Percentiles rank a stretch among this genome's conserved stretches.
phyloP scores from a whole-genome alignment of 371 early-diverging fungal genomes.

The Mortierella sp. region DNA sequence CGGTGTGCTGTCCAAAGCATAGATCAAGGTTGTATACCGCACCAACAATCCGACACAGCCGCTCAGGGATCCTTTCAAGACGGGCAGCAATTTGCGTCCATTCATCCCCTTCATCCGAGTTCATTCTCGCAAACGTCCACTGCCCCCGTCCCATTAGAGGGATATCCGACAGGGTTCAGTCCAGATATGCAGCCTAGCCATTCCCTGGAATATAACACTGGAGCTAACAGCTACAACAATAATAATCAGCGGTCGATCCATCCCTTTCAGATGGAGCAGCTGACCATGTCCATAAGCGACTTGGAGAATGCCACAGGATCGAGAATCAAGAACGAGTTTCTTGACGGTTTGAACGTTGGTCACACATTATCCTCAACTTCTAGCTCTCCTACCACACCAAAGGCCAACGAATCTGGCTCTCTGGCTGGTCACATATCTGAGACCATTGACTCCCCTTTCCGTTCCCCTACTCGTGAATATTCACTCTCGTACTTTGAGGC shows the following conservation, averaged over 20 bases:
- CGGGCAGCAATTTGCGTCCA: conserved; percentile 8
- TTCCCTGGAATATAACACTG: neutral
- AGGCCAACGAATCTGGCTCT: conserved; percentile 4
- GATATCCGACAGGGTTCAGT: neutral
- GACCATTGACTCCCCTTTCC: conserved; percentile 19
- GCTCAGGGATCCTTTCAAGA: neutral
- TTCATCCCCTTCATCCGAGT: conserved; percentile 13
- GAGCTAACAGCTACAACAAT: conserved; percentile 1
- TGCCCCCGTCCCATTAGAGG: conserved; percentile 2
- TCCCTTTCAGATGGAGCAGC: conserved; percentile 30
- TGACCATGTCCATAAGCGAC: conserved; percentile 1
- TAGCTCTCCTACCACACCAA: conserved; percentile 1
- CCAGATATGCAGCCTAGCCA: neutral
- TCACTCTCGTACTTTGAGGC: conserved; percentile 16
- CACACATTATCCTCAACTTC: neutral
- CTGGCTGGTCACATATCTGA: neutral
- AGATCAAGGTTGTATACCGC: conserved; percentile 1
- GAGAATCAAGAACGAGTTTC: conserved; percentile 11
- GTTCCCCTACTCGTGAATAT: neutral
- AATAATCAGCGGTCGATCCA: conserved; percentile 27
- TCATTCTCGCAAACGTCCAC: conserved; percentile 5
- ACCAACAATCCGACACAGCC: neutral
- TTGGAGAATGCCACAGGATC: neutral
- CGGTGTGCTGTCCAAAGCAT: conserved; percentile 5
- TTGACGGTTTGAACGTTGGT: conserved; percentile 5